A percentile compares a stretch with the other conserved stretches of the same genome.
Conservation (phyloP, 345 rosid species). For the Rhizophora mangle region DNA sequence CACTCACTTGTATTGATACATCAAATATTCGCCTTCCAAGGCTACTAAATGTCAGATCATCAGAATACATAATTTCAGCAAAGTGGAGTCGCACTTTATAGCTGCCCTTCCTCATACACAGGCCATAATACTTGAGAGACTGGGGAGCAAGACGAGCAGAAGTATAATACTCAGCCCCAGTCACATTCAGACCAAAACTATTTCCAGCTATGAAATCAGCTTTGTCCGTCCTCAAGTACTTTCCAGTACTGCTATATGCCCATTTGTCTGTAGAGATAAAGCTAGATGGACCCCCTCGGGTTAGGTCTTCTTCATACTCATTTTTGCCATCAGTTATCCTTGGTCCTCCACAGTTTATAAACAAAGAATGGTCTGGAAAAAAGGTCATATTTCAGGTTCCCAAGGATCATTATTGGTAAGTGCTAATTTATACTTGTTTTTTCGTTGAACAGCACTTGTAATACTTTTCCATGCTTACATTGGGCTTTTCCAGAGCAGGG, state of each 20-base stretch:
- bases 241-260: constrained; percentile 83
- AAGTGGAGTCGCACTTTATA: constrained; percentile 74
- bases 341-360: constrained; percentile 76
- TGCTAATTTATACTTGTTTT: not conserved
- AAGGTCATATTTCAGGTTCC: not conserved
- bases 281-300: constrained; percentile 30
- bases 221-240: constrained; percentile 6
- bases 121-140: constrained; percentile 79
- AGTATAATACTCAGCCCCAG: constrained; percentile 36
- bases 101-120: constrained; percentile 54
- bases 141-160: constrained; percentile 69
- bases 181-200: constrained; percentile 32
- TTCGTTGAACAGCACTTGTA: not conserved
- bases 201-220: constrained; percentile 28
- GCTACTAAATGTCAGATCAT: constrained; percentile 51
- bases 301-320: constrained; percentile 49
- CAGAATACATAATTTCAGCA: constrained; percentile 75
- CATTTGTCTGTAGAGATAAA: constrained; percentile 40
- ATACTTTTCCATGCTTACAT: constrained; percentile 39
- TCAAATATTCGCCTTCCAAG: constrained; percentile 70
- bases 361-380: constrained; percentile 57
- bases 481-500: constrained; percentile 43
- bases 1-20: constrained; percentile 69
- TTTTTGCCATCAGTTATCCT: constrained; percentile 16
- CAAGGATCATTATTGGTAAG: not conserved